These are phyloP conservation scores for Hypoxylon sp. DNA, from an alignment of 2,329 filamentous ascomycete genomes.

Conservation along the genomic window DNA sequence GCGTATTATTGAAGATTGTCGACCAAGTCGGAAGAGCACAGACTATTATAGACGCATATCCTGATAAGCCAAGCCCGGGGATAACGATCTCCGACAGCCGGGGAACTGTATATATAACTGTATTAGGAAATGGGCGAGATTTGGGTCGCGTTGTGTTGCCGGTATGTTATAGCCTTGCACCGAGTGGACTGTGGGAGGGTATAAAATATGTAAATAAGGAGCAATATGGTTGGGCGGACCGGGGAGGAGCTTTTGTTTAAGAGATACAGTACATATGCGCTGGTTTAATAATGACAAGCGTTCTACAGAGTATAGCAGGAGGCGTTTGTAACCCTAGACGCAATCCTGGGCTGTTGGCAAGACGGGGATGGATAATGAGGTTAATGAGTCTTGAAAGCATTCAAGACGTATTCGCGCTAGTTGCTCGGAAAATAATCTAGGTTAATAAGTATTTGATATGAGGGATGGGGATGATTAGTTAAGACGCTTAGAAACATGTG, in stretches of 20 bases:
- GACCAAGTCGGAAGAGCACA: slow-evolving; percentile 14
- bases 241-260: slow-evolving; percentile 4
- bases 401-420: neutral
- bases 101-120: slow-evolving; percentile 3
- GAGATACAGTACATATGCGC: neutral
- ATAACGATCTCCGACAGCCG: slow-evolving; percentile 3
- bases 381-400: neutral
- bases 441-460: slow-evolving; percentile 2
- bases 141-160: slow-evolving; percentile 18
- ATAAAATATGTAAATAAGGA: slow-evolving; percentile 20
- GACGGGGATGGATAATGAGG: neutral
- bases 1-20: slow-evolving; percentile 4
- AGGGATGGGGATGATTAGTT: slow-evolving; percentile 1
- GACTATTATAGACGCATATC: neutral
- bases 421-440: slow-evolving; percentile 8
- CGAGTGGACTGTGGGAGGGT: slow-evolving; percentile 3
- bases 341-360: neutral
- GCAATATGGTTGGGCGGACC: slow-evolving; percentile 20
- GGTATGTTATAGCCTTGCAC: slow-evolving; percentile 5
- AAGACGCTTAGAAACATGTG: neutral
- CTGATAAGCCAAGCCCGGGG: slow-evolving; percentile 10
- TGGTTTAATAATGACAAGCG: slow-evolving; percentile 7
- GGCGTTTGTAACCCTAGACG: neutral
- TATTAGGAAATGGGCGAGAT: slow-evolving; percentile 11
- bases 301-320: slow-evolving; percentile 6